Conservation (phyloP, 371 early-diverging fungal genomes). For the Dentiscutata heterogama region DNA sequence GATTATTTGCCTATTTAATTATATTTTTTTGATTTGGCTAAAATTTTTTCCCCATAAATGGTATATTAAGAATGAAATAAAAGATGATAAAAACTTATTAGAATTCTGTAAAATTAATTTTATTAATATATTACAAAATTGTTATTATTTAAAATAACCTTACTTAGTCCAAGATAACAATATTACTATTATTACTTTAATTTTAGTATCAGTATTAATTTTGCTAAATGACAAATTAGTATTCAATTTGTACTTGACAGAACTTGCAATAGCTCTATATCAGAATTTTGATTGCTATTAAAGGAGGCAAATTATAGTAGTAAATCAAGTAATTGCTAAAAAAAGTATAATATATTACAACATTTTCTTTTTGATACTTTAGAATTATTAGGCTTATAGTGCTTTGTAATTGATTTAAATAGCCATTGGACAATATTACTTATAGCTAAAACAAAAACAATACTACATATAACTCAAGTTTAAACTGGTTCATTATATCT, state of each 20-base stretch:
- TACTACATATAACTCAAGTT: constrained; percentile 63
- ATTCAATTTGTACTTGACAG: constrained; percentile 52
- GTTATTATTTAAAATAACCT: constrained; percentile 56
- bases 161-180: constrained; percentile 66
- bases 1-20: constrained; percentile 63
- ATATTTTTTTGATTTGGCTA: constrained; percentile 60
- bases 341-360: constrained; percentile 62
- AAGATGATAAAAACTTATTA: constrained; percentile 53
- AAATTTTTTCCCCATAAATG: constrained; percentile 57
- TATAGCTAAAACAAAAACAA: constrained; percentile 59
- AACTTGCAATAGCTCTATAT: constrained; percentile 57
- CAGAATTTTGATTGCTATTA: constrained; percentile 60
- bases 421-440: constrained; percentile 61
- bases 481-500: constrained; percentile 63
- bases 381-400: constrained; percentile 58
- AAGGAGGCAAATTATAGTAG: constrained; percentile 62
- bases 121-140: constrained; percentile 59
- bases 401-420: constrained; percentile 60
- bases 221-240: constrained; percentile 49
- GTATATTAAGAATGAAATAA: constrained; percentile 62
- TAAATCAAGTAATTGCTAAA: constrained; percentile 58
- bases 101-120: constrained; percentile 53
- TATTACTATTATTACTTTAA: constrained; percentile 61
- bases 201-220: constrained; percentile 46
- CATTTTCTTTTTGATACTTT: constrained; percentile 56